Conservation (phyloP, 2,329 filamentous ascomycete species). For the Cercospora canescens region DNA sequence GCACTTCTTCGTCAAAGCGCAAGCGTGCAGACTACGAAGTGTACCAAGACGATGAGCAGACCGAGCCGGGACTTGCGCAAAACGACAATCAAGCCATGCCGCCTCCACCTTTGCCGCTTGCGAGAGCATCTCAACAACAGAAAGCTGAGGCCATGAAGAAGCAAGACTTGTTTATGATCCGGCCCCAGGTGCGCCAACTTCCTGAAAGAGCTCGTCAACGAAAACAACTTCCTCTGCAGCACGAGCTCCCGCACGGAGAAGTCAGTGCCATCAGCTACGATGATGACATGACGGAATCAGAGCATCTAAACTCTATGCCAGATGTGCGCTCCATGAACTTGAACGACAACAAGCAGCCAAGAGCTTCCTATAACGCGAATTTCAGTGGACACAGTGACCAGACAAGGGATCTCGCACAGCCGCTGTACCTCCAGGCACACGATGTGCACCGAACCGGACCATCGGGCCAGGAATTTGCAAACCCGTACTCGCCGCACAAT, state of each 20-base stretch:
- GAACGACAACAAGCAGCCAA: neutral
- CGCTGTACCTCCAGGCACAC: neutral
- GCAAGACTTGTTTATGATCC: neutral
- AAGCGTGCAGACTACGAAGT: slow-evolving; percentile 31
- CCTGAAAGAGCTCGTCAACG: neutral
- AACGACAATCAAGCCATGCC: neutral
- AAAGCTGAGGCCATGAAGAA: neutral
- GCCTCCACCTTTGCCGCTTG: slow-evolving; percentile 10
- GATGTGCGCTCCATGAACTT: neutral
- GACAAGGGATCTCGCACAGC: neutral
- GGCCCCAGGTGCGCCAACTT: neutral
- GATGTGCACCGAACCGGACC: neutral
- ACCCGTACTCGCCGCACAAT: neutral
- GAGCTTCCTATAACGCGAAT: neutral
- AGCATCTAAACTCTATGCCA: neutral
- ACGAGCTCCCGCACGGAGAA: neutral
- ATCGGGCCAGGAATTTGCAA: neutral
- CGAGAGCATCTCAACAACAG: neutral
- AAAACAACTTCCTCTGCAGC: neutral
- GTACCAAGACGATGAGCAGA: slow-evolving; percentile 18
- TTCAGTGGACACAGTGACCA: neutral
- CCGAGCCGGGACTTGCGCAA: neutral
- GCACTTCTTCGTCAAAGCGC: slow-evolving; percentile 33
- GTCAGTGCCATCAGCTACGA: neutral
- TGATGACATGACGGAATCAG: neutral